Evolutionary conservation across 2,329 filamentous ascomycete species (phyloP), one percentile per base, ranked within the genome.

Genomic region (Botrytis fabae): DNA sequence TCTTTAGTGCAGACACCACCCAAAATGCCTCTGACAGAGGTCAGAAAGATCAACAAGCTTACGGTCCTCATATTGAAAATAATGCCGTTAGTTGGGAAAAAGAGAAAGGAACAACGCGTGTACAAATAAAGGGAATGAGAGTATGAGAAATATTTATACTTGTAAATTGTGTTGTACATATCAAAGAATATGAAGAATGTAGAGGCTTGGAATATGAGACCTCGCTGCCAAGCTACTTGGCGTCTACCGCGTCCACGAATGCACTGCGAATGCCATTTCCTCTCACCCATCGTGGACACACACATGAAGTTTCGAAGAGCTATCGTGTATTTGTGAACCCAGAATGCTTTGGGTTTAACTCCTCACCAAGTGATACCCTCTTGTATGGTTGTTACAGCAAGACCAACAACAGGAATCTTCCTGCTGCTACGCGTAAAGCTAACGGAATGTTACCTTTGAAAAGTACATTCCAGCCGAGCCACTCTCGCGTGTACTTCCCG

Each of bases 21-120:
- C 16, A 46, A 38, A 40, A 71, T 65, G 10, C 32, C 40, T 60
- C 28, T 48, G 32, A 28, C n/a, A 35, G 48, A 70, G 46, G 48
- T 61, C 60, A 73, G 44, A 57, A 66, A n/a, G n/a, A 64, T 22
- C 25, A 73, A 65, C n/a, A 65, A 46, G 18, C 38, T 70, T 65
- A 68, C 10, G 51, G 38, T 73, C 60, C 20, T 73, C 72, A 73
- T 73, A 35, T 40, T 73, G 59, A 60, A 59, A 57, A 63, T 46
- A 28, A 28, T 44, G 28, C 22, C 28, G 22, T 70, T 48, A 20
- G 22, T 60, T 18, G 16, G 16, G 28, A 9, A n/a, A 42, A 20
- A 28, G 28, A 66, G 46, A 61, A 9, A 7, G 28, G 16, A 28
- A 60, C 4, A 14, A 18, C 7, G 20, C 25, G 46, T 54, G 2